These are phyloP conservation scores for Dianthus caryophyllus DNA, from an alignment of 148 eudicot genomes.

Conservation along the genomic window DNA sequence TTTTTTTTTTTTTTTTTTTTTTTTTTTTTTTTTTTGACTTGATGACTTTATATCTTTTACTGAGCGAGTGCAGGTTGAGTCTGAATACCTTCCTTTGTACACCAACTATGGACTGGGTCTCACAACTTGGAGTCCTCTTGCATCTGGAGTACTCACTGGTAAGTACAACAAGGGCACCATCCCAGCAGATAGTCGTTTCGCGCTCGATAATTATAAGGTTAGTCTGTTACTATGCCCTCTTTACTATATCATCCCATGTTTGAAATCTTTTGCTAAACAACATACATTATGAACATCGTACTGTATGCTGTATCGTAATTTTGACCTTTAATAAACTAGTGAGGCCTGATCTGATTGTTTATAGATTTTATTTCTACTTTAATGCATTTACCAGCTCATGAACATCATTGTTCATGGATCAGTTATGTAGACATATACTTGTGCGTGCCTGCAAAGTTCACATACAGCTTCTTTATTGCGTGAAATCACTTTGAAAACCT, in stretches of 20 bases:
- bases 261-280: neutral
- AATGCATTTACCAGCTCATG: too few relatives aligned
- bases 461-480: too few relatives aligned
- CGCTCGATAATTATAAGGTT: conserved; percentile 93
- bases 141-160: conserved; percentile 94
- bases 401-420: too few relatives aligned
- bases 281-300: too few relatives aligned
- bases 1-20: neutral
- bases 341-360: too few relatives aligned
- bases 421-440: too few relatives aligned
- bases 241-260: neutral
- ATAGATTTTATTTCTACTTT: too few relatives aligned
- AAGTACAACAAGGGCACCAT: conserved; percentile 58
- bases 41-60: neutral
- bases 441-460: too few relatives aligned
- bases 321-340: too few relatives aligned
- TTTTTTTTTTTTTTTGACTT: neutral
- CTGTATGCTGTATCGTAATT: too few relatives aligned
- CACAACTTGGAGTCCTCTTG: conserved; percentile 98
- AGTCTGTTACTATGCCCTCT: neutral
- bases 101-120: conserved; percentile 80
- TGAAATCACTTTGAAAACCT: too few relatives aligned
- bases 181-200: conserved; percentile 84
- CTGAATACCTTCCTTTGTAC: conserved; percentile 77
- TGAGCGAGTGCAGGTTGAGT: conserved; percentile 61